Evolutionary conservation across 306 rosid species (phyloP).

Genomic region (Gastrolobium bilobum): DNA sequence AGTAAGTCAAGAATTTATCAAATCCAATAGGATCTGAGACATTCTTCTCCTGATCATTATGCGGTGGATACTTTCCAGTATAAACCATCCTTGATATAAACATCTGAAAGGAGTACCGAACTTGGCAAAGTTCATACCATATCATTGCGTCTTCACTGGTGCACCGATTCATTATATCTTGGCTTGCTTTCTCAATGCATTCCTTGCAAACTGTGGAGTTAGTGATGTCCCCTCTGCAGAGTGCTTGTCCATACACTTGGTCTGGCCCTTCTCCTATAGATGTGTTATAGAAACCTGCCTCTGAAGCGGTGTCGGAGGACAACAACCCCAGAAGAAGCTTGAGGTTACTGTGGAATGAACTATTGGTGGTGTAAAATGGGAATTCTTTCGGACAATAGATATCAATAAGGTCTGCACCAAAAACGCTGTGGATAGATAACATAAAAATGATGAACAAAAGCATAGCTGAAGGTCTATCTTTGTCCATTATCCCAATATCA

Average conservation of each 20-base stretch:
- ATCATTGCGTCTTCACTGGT: conserved; percentile 56
- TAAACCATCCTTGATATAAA: conserved; percentile 46
- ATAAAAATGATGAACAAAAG: conserved; percentile 44
- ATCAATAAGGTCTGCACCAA: conserved; percentile 49
- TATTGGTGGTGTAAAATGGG: conserved; percentile 47
- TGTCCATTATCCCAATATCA: conserved; percentile 28
- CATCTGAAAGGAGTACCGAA: conserved; percentile 60
- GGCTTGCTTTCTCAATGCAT: conserved; percentile 64
- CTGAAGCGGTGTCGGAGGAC: conserved; percentile 54
- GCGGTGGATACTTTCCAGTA: conserved; percentile 54
- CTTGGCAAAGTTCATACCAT: conserved; percentile 73
- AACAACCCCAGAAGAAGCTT: conserved; percentile 52
- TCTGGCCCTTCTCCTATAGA: conserved; percentile 33
- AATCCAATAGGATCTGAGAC: conserved; percentile 43
- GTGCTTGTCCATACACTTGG: conserved; percentile 67
- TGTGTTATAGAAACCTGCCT: conserved; percentile 49
- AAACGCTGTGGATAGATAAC: conserved; percentile 32
- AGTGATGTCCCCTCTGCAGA: conserved; percentile 69
- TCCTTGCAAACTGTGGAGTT: conserved; percentile 55
- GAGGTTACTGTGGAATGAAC: conserved; percentile 57
- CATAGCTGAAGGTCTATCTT: conserved; percentile 28
- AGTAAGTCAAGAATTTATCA: conserved; percentile 18
- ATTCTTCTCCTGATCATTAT: conserved; percentile 41
- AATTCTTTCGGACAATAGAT: conserved; percentile 50
- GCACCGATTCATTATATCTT: conserved; percentile 55